A percentile compares a stretch with the other conserved stretches of the same genome.
These are phyloP conservation scores for Olyra latifolia DNA, from an alignment of 176 grass and related monocot species.

Conservation along the genomic window DNA sequence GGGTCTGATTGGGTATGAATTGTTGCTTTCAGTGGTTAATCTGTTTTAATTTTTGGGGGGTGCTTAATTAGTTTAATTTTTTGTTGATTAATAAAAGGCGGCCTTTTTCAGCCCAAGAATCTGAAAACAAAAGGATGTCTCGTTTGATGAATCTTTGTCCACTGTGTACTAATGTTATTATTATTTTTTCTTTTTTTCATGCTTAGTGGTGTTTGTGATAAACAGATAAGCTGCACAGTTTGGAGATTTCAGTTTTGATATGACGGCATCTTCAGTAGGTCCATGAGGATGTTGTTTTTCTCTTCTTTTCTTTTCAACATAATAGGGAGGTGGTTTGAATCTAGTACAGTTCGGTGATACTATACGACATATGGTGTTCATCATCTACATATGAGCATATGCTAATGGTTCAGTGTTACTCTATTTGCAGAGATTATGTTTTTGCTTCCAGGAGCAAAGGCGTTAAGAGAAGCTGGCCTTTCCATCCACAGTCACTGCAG, in stretches of 20 bases:
- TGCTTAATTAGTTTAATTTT: conserved; percentile 46
- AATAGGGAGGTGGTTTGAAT: conserved; percentile 27
- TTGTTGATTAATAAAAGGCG: conserved; percentile 45
- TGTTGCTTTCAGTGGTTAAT: conserved; percentile 53
- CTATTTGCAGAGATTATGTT: conserved; percentile 79
- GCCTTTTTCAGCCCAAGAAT: conserved; percentile 33
- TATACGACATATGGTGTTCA: conserved; percentile 22
- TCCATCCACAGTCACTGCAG: conserved; percentile 56
- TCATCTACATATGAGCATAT: conserved; percentile 35
- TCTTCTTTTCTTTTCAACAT: conserved; percentile 27
- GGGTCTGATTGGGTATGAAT: conserved; percentile 44
- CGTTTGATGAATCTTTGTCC: conserved; percentile 39
- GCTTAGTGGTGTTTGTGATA: conserved; percentile 35
- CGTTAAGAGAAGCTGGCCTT: conserved; percentile 79
- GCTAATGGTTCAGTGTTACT: conserved; percentile 44
- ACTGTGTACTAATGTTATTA: conserved; percentile 34
- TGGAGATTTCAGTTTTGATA: conserved; percentile 37
- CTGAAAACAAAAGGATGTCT: conserved; percentile 47
- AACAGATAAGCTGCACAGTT: conserved; percentile 14
- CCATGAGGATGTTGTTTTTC: conserved; percentile 46
- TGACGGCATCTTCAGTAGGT: conserved; percentile 47
- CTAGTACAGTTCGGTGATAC: conserved; percentile 33
- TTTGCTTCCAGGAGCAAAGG: conserved; percentile 73
- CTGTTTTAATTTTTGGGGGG: conserved; percentile 31
- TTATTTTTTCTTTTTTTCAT: conserved; percentile 6